Evolutionary conservation across 2,329 filamentous ascomycete genomes (phyloP).

Genomic region (Triangularia setosa): DNA sequence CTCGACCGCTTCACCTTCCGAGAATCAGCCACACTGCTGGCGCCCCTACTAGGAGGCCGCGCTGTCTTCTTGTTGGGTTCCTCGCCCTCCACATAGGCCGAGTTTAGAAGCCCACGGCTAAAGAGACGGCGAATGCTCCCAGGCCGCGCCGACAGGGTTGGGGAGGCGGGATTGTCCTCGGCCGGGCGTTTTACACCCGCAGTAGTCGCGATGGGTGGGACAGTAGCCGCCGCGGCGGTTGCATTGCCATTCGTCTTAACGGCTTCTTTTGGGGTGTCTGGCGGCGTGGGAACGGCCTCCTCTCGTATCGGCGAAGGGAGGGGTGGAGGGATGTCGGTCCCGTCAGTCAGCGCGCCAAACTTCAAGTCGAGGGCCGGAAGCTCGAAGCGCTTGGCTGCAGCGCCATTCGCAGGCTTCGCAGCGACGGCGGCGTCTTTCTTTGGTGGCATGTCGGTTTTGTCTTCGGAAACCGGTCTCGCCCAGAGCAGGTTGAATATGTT

Average conservation of each 20-base stretch:
- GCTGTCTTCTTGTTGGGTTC: conserved; percentile 33
- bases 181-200: conserved; percentile 46
- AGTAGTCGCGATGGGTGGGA: conserved; percentile 28
- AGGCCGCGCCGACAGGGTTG: conserved; percentile 47
- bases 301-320: conserved; percentile 51
- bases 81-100: conserved; percentile 49
- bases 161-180: conserved; percentile 51
- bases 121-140: conserved; percentile 56
- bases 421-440: conserved; percentile 24
- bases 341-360: conserved; percentile 56
- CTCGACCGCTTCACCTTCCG: conserved; percentile 54
- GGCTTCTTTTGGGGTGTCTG: conserved; percentile 32
- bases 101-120: conserved; percentile 53
- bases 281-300: conserved; percentile 38
- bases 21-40: conserved; percentile 46
- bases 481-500: neutral
- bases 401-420: conserved; percentile 9
- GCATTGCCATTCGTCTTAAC: conserved; percentile 39
- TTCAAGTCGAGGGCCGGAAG: conserved; percentile 56
- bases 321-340: conserved; percentile 58
- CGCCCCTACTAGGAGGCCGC: conserved; percentile 50
- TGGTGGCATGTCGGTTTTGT: conserved; percentile 27
- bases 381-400: conserved; percentile 42
- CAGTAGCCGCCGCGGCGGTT: conserved; percentile 27
- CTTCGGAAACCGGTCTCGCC: neutral